Evolutionary conservation across 352 stramenopile genomes (phyloP).

Genomic region (Globisporangium okanoganense): DNA sequence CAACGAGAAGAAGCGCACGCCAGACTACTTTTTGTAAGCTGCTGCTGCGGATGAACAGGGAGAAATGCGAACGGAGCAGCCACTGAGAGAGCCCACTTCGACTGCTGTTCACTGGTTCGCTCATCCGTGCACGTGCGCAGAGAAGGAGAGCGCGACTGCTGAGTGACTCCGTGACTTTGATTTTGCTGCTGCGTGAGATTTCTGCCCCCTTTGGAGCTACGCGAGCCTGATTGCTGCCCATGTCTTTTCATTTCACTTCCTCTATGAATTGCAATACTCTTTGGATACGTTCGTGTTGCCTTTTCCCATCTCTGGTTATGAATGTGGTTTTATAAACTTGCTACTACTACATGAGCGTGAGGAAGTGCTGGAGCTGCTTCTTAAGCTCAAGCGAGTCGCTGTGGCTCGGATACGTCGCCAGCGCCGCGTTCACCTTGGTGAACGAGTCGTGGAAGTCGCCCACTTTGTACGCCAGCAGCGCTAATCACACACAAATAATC

Average conservation of each 20-base stretch:
- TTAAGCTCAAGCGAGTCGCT: constrained; percentile 88
- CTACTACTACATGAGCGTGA: constrained; percentile 64
- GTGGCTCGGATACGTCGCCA: constrained; percentile 77
- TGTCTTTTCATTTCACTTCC: constrained; percentile 35
- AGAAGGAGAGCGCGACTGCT: not conserved
- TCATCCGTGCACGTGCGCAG: not conserved
- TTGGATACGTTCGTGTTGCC: constrained; percentile 1
- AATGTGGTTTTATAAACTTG: not conserved
- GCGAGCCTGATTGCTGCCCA: constrained; percentile 27
- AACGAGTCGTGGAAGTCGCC: constrained; percentile 90
- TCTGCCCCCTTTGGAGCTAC: constrained; percentile 3
- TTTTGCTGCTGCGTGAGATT: no score
- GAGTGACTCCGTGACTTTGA: not conserved
- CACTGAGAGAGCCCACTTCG: not conserved
- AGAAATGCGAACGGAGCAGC: not conserved
- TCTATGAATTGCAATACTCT: constrained; percentile 15
- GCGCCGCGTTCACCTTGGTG: constrained; percentile 80
- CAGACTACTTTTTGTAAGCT: constrained; percentile 90
- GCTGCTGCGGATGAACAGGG: not conserved
- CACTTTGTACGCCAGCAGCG: constrained; percentile 87
- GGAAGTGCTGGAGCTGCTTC: constrained; percentile 81
- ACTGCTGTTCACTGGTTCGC: not conserved
- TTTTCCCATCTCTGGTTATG: not conserved
- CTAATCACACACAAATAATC: constrained; percentile 23
- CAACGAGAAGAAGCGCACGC: constrained; percentile 90